phyloP scores from a whole-genome alignment of 495 filamentous ascomycete species.

The Penicillium herquei region DNA sequence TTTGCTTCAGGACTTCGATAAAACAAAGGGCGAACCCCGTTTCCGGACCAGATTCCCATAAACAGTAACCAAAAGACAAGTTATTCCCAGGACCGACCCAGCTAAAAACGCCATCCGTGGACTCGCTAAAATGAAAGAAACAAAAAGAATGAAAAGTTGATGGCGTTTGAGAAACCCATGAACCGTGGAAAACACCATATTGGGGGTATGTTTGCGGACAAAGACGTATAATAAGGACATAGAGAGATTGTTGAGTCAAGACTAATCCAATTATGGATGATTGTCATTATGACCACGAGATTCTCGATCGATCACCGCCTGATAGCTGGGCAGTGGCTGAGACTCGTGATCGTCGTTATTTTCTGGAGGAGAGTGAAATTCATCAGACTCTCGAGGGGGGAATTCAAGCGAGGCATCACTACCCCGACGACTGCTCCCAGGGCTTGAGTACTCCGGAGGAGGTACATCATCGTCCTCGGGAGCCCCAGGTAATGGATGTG shows the following conservation, averaged over 20 bases:
- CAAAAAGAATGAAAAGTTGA: background rate
- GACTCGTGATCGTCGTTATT: constrained; percentile 1
- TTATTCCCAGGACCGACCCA: constrained; percentile 8
- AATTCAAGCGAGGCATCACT: constrained; percentile 42
- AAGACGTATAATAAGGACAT: constrained; percentile 3
- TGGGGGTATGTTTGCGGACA: constrained; percentile 18
- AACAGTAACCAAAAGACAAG: background rate
- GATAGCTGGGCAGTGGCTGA: constrained; percentile 24
- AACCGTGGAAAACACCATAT: background rate
- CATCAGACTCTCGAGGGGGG: constrained; percentile 15
- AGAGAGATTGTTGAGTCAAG: background rate
- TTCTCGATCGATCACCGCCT: constrained; percentile 25
- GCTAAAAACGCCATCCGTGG: constrained; percentile 26
- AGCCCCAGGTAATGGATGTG: background rate
- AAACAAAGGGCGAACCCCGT: constrained; percentile 3
- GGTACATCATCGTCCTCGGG: constrained; percentile 30
- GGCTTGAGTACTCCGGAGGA: constrained; percentile 75
- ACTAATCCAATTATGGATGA: background rate
- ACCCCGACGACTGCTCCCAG: constrained; percentile 55
- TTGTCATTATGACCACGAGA: constrained; percentile 7
- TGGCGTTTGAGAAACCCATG: constrained; percentile 4
- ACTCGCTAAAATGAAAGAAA: constrained; percentile 24
- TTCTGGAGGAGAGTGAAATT: constrained; percentile 41
- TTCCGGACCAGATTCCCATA: constrained; percentile 5
- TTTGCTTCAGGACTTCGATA: background rate